Evolutionary conservation across 495 filamentous ascomycete genomes (phyloP), one percentile per base, ranked within the genome.

Genomic region (Lasiosphaeria miniovina): DNA sequence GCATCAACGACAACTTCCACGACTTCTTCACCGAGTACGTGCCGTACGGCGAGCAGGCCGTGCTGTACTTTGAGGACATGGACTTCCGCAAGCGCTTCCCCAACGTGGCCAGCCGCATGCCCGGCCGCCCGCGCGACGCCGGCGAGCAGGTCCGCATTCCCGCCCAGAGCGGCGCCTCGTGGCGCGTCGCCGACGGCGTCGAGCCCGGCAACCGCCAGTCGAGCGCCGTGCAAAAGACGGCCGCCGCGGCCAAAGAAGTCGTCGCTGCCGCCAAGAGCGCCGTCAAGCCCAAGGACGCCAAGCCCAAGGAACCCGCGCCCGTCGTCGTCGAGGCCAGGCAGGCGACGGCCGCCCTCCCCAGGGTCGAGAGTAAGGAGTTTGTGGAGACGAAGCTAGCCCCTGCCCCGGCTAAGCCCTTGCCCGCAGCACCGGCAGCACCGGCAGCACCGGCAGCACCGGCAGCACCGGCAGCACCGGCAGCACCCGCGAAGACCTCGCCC

Each of bases 1-100:
- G 96, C 60, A 85, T 92, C 74, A 94, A 87, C 62, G 94, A 98
- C 77, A 96, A 93, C 73, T 97, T 97, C 81, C 95, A 98, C 71
- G 94, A 98, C 70, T 96, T 98, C 77, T 98, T 98, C 78, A 98
- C 95, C 49, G 93, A 96, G 75, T 98, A 94, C 73, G 75, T 98
- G 6, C 94, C 94, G 3, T 96, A 90, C 60, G 95, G 93, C 55
- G 94, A 98, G 75, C 90, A 96, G 65, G 87, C 87, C 14, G 94
- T 98, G 33, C 84, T 95, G n/a, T 98, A 96, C 76, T 89, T 98
- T 60, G 94, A 98, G 75, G 94, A 98, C 75, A 85, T 90, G 49
- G 92, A 96, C 72, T 97, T 95, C 75, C 86, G 89, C 65, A 90
- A 88, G 72, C 86, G 93, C 24, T 97, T 96, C 78, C 93, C 93